Base-by-base conservation (phyloP, 352 stramenopile species). In the Globisporangium echinulatum region DNA sequence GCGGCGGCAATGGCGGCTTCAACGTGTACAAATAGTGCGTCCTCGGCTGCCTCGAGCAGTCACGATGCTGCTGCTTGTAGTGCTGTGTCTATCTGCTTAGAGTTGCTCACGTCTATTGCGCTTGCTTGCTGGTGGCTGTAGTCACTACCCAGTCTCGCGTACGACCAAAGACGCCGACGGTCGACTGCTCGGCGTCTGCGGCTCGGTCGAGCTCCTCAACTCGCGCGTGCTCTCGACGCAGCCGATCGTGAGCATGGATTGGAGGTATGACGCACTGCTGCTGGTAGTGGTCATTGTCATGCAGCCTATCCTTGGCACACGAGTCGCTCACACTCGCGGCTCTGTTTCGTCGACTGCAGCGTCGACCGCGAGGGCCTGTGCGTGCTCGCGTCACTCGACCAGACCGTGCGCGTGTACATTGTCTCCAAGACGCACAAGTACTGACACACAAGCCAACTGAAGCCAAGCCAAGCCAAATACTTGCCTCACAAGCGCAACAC, bases 21-120 rank as follows among this genome's bases (percentile, higher is more conserved):
- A 98, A 98, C 63, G 58, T 98, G 51, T 98, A 98, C 86, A 98
- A 98, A 74, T 98, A 99, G 77, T 89, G 81, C 61, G 94, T 97
- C 55, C 6, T 15, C 9, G 13, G 13, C 14, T 33, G 25, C 25
- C 25, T 33, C 25, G 25, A 33, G 25, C 25, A 33, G 25, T 33
- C 25, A 33, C 25, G 25, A 33, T 33, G 25, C 2, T 33, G 25
- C 25, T 33, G 25, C 25, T 33, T 33, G n/a, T 7, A 14, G 14
- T 40, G 42, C 4, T 53, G 46, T 15, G 5, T 5, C 7, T 15
- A 51, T 36, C 7, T 1, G 9, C 11, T 40, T 46, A 15, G 14
- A 6, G 15, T 39, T 7, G 37, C 49, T 46, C 9, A 47, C 15
- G 4, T 14, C 14, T 44, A 11, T 11, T 39, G 14, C 52, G 19